Base-by-base conservation (phyloP, 2,329 filamentous ascomycete genomes). In the Spiromastix sp. region DNA sequence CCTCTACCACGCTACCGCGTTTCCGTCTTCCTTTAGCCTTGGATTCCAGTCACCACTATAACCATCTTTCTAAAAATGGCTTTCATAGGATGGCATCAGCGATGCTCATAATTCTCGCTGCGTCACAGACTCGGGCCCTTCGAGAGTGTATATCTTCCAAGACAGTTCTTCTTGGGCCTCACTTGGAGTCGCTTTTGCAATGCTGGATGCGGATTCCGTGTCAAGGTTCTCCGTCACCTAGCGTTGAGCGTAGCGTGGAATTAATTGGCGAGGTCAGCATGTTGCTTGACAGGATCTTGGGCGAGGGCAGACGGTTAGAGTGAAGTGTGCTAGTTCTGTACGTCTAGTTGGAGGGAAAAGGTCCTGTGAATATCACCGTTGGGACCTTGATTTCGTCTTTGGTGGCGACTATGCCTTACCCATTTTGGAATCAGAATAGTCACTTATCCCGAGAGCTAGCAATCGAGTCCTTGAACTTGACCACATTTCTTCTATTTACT, bases 61-160 rank as follows among this genome's bases (percentile, higher is more conserved):
- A 7, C 21, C n/a, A 22, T 9, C 8, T 21, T 13, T 24, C 12
- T 33, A 22, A n/a, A 22, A 7, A 5, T n/a, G n/a, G n/a, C n/a
- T n/a, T n/a, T 21, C 7, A 21, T 17, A 69, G 67, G 0, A 70
- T 70, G 67, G 64, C 67, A 0, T 62, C 62, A 0, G 64, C 64
- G 3, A 70, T 70, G 66, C 57, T 70, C 3, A 60, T 70, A 1
- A 50, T 68, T 1, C 54, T 70, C 0, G 66, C 66, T 0, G 66
- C 66, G 0, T 65, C 59, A 5, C 56, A 61, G 3, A 54, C 67
- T 0, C 56, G 56, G 0, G 45, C 51, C 0, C 42, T 70, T 0
- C 54, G 57, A 11, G 48, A 48, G 5, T 52, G 66, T 8, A 58
- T 69, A 3, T 53, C 55, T 0, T 49, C 54, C 1, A 56, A 67